Evolutionary conservation across 495 filamentous ascomycete species (phyloP).

Genomic region (Xylaria bambusicola): DNA sequence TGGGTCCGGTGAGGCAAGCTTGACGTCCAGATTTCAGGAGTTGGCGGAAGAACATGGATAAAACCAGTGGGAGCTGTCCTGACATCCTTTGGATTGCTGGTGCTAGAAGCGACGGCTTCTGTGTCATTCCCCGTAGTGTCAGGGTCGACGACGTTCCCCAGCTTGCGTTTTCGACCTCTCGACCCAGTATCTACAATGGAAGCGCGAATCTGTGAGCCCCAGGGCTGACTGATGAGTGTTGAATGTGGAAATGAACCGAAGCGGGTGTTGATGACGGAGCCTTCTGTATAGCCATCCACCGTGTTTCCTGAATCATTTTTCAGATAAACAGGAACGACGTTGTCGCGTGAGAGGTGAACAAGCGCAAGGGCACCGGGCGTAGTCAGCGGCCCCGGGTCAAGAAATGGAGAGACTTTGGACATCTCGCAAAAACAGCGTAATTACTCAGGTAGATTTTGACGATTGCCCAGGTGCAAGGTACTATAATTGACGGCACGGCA

Average conservation of each 20-base stretch:
- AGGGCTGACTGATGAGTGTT: constrained; percentile 77
- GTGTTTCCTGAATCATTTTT: constrained; percentile 57
- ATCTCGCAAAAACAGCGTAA: constrained; percentile 22
- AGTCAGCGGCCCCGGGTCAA: constrained; percentile 62
- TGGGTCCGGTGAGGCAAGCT: constrained; percentile 92
- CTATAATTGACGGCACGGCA: too few species aligned
- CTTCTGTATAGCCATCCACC: constrained; percentile 73
- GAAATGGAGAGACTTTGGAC: constrained; percentile 63
- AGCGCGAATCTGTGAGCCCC: constrained; percentile 88
- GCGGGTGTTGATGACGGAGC: constrained; percentile 84
- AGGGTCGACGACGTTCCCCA: constrained; percentile 41
- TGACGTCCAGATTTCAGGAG: constrained; percentile 89
- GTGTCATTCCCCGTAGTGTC: constrained; percentile 31
- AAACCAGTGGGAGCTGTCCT: constrained; percentile 77
- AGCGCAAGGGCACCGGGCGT: constrained; percentile 65
- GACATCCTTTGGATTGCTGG: constrained; percentile 31
- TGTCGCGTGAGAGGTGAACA: constrained; percentile 82
- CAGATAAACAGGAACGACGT: constrained; percentile 73
- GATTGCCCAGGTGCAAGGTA: too few species aligned
- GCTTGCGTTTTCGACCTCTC: constrained; percentile 61
- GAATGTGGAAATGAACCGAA: constrained; percentile 95
- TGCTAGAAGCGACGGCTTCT: constrained; percentile 24
- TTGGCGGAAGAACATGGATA: constrained; percentile 85
- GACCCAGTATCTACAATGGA: constrained; percentile 89
- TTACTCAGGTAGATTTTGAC: too few species aligned